Evolutionary conservation across 2,329 filamentous ascomycete genomes (phyloP).

Genomic region (Aotearoamyces nothofagi): DNA sequence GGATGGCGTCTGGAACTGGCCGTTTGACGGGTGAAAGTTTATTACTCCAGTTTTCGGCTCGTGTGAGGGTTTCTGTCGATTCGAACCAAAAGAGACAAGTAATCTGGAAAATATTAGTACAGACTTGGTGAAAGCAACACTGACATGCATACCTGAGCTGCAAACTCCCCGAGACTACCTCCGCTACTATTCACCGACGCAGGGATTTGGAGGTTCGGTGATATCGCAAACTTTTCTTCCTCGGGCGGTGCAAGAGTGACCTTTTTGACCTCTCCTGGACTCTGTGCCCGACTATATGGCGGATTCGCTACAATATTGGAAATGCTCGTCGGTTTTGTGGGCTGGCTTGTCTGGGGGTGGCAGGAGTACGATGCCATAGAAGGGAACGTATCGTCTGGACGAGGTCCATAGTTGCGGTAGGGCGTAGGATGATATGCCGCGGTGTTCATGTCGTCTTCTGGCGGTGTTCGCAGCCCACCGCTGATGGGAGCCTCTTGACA

Average conservation of each 20-base stretch:
- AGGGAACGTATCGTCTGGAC: conserved; percentile 20
- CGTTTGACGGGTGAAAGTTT: conserved; percentile 29
- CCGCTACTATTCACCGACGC: conserved; percentile 59
- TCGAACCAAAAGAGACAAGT: conserved; percentile 98
- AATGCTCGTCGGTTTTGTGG: neutral
- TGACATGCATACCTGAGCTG: conserved; percentile 51
- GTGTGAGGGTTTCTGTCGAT: conserved; percentile 61
- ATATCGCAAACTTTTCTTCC: conserved; percentile 13
- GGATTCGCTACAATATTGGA: neutral
- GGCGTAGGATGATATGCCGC: conserved; percentile 30
- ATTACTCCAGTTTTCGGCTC: conserved; percentile 40
- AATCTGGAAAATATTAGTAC: conserved; percentile 40
- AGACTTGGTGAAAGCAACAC: neutral
- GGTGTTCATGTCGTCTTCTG: conserved; percentile 35
- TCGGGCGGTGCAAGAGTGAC: conserved; percentile 6
- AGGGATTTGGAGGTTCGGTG: conserved; percentile 47
- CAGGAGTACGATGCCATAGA: conserved; percentile 3
- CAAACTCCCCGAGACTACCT: conserved; percentile 68
- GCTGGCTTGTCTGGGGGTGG: conserved; percentile 5
- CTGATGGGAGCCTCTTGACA: conserved; percentile 12
- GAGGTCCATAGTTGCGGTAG: conserved; percentile 30
- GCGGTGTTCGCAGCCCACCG: conserved; percentile 33
- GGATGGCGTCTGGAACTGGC: conserved; percentile 58
- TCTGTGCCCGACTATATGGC: conserved; percentile 6
- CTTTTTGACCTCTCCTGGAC: conserved; percentile 8